Percentiles rank a stretch among this genome's conserved stretches.
Evolutionary conservation across 2,329 filamentous ascomycete species (phyloP).

Genomic region (Colletotrichum falcatum): DNA sequence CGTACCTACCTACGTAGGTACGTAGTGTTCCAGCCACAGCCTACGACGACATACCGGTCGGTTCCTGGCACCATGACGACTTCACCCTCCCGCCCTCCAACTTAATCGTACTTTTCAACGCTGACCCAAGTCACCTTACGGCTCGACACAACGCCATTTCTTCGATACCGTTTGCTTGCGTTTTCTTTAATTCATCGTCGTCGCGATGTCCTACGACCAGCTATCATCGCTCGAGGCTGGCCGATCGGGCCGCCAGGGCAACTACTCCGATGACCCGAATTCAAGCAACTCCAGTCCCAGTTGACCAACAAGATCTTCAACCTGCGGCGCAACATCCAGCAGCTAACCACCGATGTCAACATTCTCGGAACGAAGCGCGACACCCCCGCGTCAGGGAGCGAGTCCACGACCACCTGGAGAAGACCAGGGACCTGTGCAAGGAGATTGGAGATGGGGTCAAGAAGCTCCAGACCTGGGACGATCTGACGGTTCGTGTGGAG

Average conservation of each 20-base stretch:
- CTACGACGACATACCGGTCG: constrained; percentile 35
- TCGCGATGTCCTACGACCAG: constrained; percentile 89
- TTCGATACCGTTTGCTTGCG: constrained; percentile 11
- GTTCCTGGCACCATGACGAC: constrained; percentile 19
- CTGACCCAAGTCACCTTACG: not conserved
- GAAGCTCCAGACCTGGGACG: constrained; percentile 88
- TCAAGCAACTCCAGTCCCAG: constrained; percentile 83
- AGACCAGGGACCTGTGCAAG: constrained; percentile 88
- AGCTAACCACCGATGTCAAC: constrained; percentile 84
- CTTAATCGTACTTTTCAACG: not conserved
- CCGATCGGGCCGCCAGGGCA: constrained; percentile 73
- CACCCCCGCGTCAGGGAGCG: constrained; percentile 88
- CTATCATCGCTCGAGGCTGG: constrained; percentile 86
- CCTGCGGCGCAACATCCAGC: constrained; percentile 87
- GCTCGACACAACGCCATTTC: not conserved
- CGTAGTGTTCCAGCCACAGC: constrained; percentile 38
- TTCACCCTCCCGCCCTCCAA: not conserved
- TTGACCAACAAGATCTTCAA: constrained; percentile 91
- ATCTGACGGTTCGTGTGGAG: constrained; percentile 74
- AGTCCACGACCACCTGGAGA: constrained; percentile 87
- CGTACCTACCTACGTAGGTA: constrained; percentile 8
- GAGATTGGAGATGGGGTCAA: constrained; percentile 94
- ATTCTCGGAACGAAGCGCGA: constrained; percentile 92
- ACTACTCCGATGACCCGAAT: constrained; percentile 91
- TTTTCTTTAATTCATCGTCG: not conserved